A percentile compares a stretch with the other conserved stretches of the same genome.
These are phyloP conservation scores for Cordyceps cicadae DNA, from an alignment of 2,329 filamentous ascomycete genomes.

Conservation along the genomic window DNA sequence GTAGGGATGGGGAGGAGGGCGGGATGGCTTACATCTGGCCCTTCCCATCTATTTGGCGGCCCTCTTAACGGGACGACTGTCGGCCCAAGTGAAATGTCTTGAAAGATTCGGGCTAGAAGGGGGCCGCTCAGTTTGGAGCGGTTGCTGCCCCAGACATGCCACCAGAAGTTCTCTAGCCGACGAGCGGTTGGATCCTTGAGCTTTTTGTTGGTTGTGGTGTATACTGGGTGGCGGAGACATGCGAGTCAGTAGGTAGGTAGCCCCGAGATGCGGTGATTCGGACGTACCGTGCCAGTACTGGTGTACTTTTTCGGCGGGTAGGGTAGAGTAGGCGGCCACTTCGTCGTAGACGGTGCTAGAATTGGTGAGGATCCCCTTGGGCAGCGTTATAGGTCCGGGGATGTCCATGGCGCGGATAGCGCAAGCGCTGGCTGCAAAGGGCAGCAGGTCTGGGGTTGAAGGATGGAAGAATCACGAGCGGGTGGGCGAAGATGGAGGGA, in stretches of 20 bases:
- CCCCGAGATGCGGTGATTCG: not conserved
- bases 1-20: slow-evolving; percentile 5
- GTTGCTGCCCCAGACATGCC: slow-evolving; percentile 56
- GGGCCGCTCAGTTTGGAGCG: slow-evolving; percentile 43
- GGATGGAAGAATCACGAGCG: not conserved
- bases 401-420: slow-evolving; percentile 23
- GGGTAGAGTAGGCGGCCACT: slow-evolving; percentile 41
- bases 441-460: not conserved
- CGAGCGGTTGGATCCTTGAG: slow-evolving; percentile 54
- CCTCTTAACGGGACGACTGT: slow-evolving; percentile 48
- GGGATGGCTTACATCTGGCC: slow-evolving; percentile 35
- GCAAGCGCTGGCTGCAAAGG: not conserved
- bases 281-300: slow-evolving; percentile 49
- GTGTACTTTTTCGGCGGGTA: slow-evolving; percentile 45
- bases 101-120: slow-evolving; percentile 46
- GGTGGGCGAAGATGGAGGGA: not conserved
- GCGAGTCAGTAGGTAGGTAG: slow-evolving; percentile 8
- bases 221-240: slow-evolving; percentile 34
- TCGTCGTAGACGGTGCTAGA: slow-evolving; percentile 43
- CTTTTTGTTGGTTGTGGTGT: slow-evolving; percentile 50
- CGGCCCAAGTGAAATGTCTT: slow-evolving; percentile 49
- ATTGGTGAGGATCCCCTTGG: slow-evolving; percentile 51
- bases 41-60: slow-evolving; percentile 46
- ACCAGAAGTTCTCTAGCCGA: slow-evolving; percentile 58
- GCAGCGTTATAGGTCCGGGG: slow-evolving; percentile 38